Evolutionary conservation across 2,329 filamentous ascomycete genomes (phyloP).

Genomic region (Chaetomiaceae sp.): DNA sequence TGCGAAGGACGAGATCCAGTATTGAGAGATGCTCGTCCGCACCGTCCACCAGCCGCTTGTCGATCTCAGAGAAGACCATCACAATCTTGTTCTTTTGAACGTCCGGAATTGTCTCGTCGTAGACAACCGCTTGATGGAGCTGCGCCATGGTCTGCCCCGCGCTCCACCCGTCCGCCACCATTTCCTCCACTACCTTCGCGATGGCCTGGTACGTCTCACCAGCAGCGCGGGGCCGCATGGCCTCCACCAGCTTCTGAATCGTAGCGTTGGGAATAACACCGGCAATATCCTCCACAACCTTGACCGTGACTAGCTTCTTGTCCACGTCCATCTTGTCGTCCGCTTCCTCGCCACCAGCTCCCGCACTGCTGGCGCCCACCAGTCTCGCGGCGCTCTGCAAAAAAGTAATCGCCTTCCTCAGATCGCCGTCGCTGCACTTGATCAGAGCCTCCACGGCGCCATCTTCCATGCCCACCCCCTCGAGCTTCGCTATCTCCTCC

Average conservation of each 20-base stretch:
- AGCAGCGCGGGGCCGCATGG: constrained; percentile 66
- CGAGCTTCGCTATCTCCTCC: constrained; percentile 72
- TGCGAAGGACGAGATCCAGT: constrained; percentile 74
- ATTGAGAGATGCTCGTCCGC: constrained; percentile 92
- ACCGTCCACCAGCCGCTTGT: constrained; percentile 90
- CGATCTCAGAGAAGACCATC: constrained; percentile 82
- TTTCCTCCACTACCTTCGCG: constrained; percentile 73
- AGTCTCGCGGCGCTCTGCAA: constrained; percentile 89
- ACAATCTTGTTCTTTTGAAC: constrained; percentile 87
- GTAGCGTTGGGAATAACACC: constrained; percentile 79
- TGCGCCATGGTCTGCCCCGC: constrained; percentile 73
- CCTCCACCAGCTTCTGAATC: constrained; percentile 62
- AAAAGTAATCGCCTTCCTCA: constrained; percentile 94
- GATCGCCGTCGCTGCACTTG: constrained; percentile 82
- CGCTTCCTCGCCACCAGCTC: constrained; percentile 44
- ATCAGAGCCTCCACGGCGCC: constrained; percentile 82
- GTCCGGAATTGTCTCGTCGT: constrained; percentile 77
- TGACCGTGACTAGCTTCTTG: constrained; percentile 61
- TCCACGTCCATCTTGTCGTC: constrained; percentile 58
- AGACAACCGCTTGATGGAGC: constrained; percentile 77
- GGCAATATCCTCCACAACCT: constrained; percentile 87
- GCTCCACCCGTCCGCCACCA: constrained; percentile 96
- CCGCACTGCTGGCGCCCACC: constrained; percentile 62
- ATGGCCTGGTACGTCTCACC: constrained; percentile 66
- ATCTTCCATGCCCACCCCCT: constrained; percentile 68